A percentile compares a stretch with the other conserved stretches of the same genome.
Evolutionary conservation across 1,139 yeast genomes (phyloP).

Genomic region (Kodamaea plutei): DNA sequence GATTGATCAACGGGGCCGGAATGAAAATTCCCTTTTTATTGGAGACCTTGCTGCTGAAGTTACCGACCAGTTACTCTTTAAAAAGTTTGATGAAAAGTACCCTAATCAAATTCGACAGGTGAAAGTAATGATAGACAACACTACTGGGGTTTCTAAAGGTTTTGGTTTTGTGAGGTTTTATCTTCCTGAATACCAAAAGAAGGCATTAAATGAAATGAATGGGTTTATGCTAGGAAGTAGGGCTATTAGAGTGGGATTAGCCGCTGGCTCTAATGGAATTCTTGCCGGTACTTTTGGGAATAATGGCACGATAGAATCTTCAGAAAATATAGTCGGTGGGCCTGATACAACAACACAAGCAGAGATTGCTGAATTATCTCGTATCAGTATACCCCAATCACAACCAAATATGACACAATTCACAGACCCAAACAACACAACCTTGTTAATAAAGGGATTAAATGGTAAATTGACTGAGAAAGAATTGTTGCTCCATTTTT

Average conservation of each 20-base stretch:
- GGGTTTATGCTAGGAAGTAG: conserved; percentile 72
- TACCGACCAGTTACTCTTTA: conserved; percentile 65
- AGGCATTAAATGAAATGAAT: conserved; percentile 79
- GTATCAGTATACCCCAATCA: conserved; percentile 22
- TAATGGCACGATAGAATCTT: too few species aligned
- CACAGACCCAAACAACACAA: conserved; percentile 38
- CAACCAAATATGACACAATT: conserved; percentile 31
- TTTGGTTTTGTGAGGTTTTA: conserved; percentile 89
- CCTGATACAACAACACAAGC: conserved; percentile 1
- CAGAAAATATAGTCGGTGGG: not conserved
- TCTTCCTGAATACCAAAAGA: conserved; percentile 65
- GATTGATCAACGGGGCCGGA: conserved; percentile 12
- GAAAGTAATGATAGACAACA: conserved; percentile 80
- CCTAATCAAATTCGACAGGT: conserved; percentile 74
- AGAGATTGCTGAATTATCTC: conserved; percentile 9
- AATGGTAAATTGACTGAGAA: conserved; percentile 24
- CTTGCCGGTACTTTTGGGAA: too few species aligned
- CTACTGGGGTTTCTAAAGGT: conserved; percentile 74
- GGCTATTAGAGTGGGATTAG: conserved; percentile 61
- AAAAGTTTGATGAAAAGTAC: conserved; percentile 65
- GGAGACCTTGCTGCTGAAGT: conserved; percentile 81
- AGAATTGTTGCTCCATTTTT: conserved; percentile 28
- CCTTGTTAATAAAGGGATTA: conserved; percentile 28
- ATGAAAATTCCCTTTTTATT: conserved; percentile 72
- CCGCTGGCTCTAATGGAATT: conserved; percentile 19